Evolutionary conservation across 2,329 filamentous ascomycete species (phyloP).

Genomic region (Cercospora brassicicola): DNA sequence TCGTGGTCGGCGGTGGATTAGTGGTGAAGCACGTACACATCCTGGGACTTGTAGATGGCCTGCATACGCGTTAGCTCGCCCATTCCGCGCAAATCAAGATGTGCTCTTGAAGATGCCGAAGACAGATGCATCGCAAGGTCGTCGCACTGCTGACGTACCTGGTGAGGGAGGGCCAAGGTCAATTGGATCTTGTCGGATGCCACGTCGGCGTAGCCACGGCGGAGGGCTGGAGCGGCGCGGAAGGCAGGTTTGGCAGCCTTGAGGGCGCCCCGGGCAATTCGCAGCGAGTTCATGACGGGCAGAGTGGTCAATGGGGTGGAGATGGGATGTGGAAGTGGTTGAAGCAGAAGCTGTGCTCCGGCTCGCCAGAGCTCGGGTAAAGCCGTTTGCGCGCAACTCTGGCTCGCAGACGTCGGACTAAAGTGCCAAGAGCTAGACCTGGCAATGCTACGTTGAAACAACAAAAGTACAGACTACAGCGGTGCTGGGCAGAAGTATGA

Average conservation of each 20-base stretch:
- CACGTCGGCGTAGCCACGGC: conserved; percentile 76
- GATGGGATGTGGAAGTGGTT: conserved; percentile 1
- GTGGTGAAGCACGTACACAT: conserved; percentile 59
- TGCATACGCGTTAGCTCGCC: conserved; percentile 35
- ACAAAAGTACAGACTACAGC: neutral
- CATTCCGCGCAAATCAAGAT: neutral
- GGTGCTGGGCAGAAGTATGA: neutral
- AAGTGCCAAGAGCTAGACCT: neutral
- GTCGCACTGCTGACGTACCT: conserved; percentile 65
- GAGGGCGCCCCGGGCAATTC: conserved; percentile 86
- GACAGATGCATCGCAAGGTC: neutral
- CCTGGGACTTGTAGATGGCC: conserved; percentile 69
- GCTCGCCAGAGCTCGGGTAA: neutral
- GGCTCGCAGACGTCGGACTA: neutral
- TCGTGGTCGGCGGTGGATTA: conserved; percentile 15
- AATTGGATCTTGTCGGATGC: conserved; percentile 77
- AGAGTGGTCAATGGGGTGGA: conserved; percentile 11
- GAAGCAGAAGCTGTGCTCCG: conserved; percentile 7
- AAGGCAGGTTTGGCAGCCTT: conserved; percentile 76
- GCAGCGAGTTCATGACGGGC: conserved; percentile 83
- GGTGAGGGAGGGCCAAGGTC: conserved; percentile 94
- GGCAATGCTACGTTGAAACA: neutral
- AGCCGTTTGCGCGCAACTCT: neutral
- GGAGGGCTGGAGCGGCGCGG: conserved; percentile 73
- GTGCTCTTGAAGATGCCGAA: neutral